A percentile compares a stretch with the other conserved stretches of the same genome.
Evolutionary conservation across 306 rosid genomes (phyloP).

Genomic region (Quercus mongolica): DNA sequence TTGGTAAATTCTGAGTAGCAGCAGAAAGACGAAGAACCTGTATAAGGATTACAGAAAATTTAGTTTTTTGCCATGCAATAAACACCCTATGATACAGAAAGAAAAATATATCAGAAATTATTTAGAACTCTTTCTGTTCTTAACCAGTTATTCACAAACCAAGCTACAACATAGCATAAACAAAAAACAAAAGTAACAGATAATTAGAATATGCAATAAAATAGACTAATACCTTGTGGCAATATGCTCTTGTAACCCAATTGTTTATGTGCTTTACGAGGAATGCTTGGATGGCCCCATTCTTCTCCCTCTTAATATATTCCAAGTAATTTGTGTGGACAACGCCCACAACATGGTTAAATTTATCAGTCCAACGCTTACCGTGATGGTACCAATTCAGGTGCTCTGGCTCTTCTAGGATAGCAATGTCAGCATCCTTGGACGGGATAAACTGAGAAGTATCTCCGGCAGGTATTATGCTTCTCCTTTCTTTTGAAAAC

Average conservation of each 20-base stretch:
- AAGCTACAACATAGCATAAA: neutral
- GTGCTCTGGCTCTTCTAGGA: slow-evolving; percentile 96
- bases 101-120: neutral
- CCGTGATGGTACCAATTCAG: slow-evolving; percentile 99
- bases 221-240: slow-evolving; percentile 61
- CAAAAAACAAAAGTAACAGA: neutral
- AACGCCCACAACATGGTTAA: slow-evolving; percentile 94
- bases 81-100: neutral
- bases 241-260: slow-evolving; percentile 87
- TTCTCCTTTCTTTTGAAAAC: slow-evolving; percentile 83
- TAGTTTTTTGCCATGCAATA: neutral
- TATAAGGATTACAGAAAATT: slow-evolving; percentile 20
- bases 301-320: slow-evolving; percentile 92
- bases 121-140: neutral
- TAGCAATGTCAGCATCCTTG: slow-evolving; percentile 92
- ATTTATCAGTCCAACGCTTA: slow-evolving; percentile 89
- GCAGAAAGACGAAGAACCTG: slow-evolving; percentile 98
- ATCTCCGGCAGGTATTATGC: slow-evolving; percentile 96
- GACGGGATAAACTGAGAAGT: slow-evolving; percentile 88
- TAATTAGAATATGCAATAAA: neutral
- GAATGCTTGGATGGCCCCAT: slow-evolving; percentile 93
- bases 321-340: slow-evolving; percentile 97
- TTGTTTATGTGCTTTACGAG: slow-evolving; percentile 95
- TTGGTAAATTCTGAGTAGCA: slow-evolving; percentile 93
- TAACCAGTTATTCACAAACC: neutral